Evolutionary conservation across 352 stramenopile species (phyloP).

Genomic region (Phytophthora citrophthora): DNA sequence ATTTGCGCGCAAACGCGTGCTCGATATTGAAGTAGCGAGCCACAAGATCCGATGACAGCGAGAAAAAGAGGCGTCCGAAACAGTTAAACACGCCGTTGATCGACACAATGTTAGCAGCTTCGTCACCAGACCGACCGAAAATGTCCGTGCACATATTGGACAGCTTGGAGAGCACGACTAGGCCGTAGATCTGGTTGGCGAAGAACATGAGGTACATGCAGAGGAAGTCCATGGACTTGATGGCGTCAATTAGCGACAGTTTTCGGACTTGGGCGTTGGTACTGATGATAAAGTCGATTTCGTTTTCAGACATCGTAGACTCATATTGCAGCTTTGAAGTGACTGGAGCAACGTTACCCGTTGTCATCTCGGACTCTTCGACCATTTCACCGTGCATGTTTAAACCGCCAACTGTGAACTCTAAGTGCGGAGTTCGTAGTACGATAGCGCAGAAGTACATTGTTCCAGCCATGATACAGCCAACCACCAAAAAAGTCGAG

Average conservation of each 20-base stretch:
- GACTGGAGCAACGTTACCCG: conserved; percentile 24
- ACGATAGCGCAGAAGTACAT: conserved; percentile 60
- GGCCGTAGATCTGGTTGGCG: conserved; percentile 64
- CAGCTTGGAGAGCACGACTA: conserved; percentile 73
- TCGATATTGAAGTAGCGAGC: conserved; percentile 58
- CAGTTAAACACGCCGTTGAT: conserved; percentile 79
- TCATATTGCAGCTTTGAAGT: conserved; percentile 49
- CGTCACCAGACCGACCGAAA: conserved; percentile 43
- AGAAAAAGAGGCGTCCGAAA: conserved; percentile 57
- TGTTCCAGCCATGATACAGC: conserved; percentile 41
- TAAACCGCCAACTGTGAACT: conserved; percentile 57
- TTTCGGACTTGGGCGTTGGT: conserved; percentile 56
- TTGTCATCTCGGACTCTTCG: conserved; percentile 29
- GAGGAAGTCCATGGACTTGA: conserved; percentile 62
- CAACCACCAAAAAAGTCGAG: conserved; percentile 57
- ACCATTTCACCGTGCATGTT: conserved; percentile 70
- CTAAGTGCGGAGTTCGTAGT: conserved; percentile 53
- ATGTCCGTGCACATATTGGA: conserved; percentile 67
- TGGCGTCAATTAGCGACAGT: conserved; percentile 56
- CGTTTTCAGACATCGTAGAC: conserved; percentile 46
- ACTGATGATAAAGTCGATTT: conserved; percentile 43
- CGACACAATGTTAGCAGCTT: conserved; percentile 61
- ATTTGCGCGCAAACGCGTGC: conserved; percentile 58
- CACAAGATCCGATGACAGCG: conserved; percentile 52
- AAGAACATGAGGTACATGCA: conserved; percentile 82